phyloP scores from a whole-genome alignment of 108 stramenopile species.

The Aurantiochytrium sp. region DNA sequence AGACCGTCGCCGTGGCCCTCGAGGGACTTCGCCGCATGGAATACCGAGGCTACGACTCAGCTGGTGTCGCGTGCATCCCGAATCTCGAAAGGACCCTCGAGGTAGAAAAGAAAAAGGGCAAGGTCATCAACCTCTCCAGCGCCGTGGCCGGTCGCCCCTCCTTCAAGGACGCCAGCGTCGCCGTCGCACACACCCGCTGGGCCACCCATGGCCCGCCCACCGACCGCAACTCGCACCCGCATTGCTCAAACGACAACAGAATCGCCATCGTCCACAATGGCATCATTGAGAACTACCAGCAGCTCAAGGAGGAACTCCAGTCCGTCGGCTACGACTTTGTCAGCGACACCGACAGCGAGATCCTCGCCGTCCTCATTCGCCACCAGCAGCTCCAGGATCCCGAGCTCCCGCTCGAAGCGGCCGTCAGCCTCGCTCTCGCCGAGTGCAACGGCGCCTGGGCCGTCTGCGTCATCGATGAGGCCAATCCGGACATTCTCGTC shows the following conservation, averaged over 20 bases:
- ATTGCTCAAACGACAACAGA: conserved; percentile 75
- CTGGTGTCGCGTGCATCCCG: conserved; percentile 85
- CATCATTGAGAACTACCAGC: conserved; percentile 85
- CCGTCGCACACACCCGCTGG: conserved; percentile 98
- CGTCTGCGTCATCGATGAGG: conserved; percentile 62
- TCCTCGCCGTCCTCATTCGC: conserved; percentile 93
- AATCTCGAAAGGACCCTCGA: conserved; percentile 26
- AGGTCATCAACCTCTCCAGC: conserved; percentile 83
- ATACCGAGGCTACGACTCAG: conserved; percentile 95
- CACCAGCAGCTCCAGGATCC: conserved; percentile 51
- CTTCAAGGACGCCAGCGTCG: conserved; percentile 55
- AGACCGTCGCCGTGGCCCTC: conserved; percentile 44
- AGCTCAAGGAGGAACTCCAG: conserved; percentile 67
- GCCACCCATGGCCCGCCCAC: conserved; percentile 97
- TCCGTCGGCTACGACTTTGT: conserved; percentile 73
- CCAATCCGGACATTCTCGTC: conserved; percentile 76
- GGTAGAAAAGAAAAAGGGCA: conserved; percentile 82
- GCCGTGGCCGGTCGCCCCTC: conserved; percentile 72
- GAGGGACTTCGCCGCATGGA: conserved; percentile 89
- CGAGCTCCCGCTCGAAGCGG: conserved; percentile 44
- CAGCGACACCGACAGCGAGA: conserved; percentile 93
- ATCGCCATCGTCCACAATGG: conserved; percentile 98
- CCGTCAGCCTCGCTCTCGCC: conserved; percentile 71
- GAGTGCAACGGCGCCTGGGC: conserved; percentile 89
- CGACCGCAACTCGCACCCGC: conserved; percentile 95